Evolutionary conservation across 208 protist species (phyloP).

Genomic region (Leishmania tarentolae): DNA sequence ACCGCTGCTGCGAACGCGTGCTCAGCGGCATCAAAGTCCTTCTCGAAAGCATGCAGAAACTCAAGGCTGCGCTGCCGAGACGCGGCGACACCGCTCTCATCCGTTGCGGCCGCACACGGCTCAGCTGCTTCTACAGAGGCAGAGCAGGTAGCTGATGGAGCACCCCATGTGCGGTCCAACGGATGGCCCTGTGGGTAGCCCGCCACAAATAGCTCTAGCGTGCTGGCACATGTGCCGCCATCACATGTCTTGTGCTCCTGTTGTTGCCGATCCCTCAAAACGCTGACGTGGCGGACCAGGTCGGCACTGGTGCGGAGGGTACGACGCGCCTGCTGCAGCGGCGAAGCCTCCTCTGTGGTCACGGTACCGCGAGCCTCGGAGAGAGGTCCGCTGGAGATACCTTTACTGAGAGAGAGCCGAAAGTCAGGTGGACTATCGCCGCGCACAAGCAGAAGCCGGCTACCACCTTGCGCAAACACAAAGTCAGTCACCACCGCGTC

Average conservation of each 20-base stretch:
- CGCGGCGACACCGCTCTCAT: not conserved
- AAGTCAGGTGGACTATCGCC: conserved; percentile 24
- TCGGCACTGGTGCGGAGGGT: conserved; percentile 17
- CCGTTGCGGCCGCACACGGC: not conserved
- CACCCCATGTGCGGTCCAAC: conserved; percentile 32
- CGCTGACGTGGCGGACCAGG: conserved; percentile 20
- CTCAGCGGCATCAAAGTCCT: not conserved
- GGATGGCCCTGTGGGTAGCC: conserved; percentile 59
- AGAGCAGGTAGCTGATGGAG: not conserved
- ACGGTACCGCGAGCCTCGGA: not conserved
- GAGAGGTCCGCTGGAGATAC: not conserved
- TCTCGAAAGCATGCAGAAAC: conserved; percentile 10
- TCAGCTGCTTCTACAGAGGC: not conserved
- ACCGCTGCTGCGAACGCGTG: not conserved
- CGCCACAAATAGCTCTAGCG: conserved; percentile 23
- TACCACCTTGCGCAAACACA: conserved; percentile 14
- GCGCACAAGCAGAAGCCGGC: conserved; percentile 34
- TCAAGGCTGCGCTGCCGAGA: not conserved
- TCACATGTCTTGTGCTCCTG: not conserved
- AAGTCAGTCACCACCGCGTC: conserved; percentile 14
- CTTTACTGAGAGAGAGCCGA: conserved; percentile 3
- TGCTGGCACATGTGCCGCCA: not conserved
- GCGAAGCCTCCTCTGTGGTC: not conserved
- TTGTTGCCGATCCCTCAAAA: not conserved
- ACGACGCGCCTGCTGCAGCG: not conserved